Base-by-base conservation (phyloP, 352 stramenopile species). In the Globisporangium uncinulatum region DNA sequence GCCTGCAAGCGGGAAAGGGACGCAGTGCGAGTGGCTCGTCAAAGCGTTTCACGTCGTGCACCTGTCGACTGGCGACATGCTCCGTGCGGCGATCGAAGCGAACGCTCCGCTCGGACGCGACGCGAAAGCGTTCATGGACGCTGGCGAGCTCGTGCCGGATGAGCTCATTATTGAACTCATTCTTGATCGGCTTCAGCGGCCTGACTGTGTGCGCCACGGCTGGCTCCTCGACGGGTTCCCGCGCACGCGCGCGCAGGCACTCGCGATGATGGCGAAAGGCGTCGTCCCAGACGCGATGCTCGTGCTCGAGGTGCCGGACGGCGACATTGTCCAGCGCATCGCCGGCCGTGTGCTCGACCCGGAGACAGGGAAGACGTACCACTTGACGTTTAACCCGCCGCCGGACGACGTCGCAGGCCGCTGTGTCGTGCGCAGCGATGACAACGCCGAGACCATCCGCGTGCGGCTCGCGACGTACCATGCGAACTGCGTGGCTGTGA, bases 211-310 rank as follows among this genome's bases (percentile, higher is more conserved):
- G 17, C 44, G 74, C 34, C 81, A 78, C 17, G 75, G 97, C 4
- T 92, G 82, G 82, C 78, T 99, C 19, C 70, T 99, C 17, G 96
- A 99, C 68, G 96, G 96, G 0, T 99, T 99, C 65, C 96, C 96
- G 21, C 73, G 94, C 15, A 97, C 89, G 0, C 74, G 89, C 43
- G 67, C 75, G 3, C 94, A 98, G 65, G 92, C 93, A 10, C 53
- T 69, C 46, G 78, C 70, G 3, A 78, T 92, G 54, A 51, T 85
- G 0, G 57, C 62, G 9, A 79, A 75, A 32, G 85, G 67, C 13
- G 86, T 97, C 24, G 60, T 93, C 32, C 89, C 98, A 0, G 93
- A 98, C 65, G 75, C 91, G 29, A 93, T 98, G 37, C 79, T 99
- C 11, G 87, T 97, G 56, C 76, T 99, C 0, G 92, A 98, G 56